Base-by-base conservation (phyloP, 257 asterid genomes). In the Datura wrightii region DNA sequence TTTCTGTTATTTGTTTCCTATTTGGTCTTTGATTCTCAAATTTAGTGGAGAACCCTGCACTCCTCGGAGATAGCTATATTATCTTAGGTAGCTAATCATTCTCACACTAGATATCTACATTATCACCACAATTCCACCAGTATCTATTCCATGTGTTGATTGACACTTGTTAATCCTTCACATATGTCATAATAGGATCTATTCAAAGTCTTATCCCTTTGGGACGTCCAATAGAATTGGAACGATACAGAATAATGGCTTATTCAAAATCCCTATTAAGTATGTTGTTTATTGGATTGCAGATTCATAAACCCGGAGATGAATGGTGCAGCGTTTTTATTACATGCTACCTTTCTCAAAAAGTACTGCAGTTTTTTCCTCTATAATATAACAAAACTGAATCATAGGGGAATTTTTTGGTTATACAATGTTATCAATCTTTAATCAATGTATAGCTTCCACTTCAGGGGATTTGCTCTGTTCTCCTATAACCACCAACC, bases 111-210 rank as follows among this genome's bases (percentile, higher is more conserved):
- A 48, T 74, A 46, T 24, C 44, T 24, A 76, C 42, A 52, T 78
- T 78, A 74, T 76, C 81, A 74, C 41, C 81, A 74, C 13, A 34
- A 31, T 34, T 78, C 48, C 65, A 16, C 65, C 63, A 52, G 24
- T 46, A 52, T 52, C 48, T 34, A 78, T 31, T 50, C 48, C 15
- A 52, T 78, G 52, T 31, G 63, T 52, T 78, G 82, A 52, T 65
- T 52, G 82, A 39, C 82, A 39, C 65, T 15, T 53, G 48, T 14
- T 74, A 34, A 15, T 52, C 16, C 82, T 76, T 50, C 82, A 52
- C 48, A 6, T 34, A 18, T 52, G 31, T 66, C 74, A 52, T 78
- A 78, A 15, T 78, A 78, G 34, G 65, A 34, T 78, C 65, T 14
- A 34, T 52, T 78, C 63, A 34, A 78, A 50, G 62, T 50, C 46